phyloP scores from a whole-genome alignment of 2,329 filamentous ascomycete genomes.

The Cadophora sp. region DNA sequence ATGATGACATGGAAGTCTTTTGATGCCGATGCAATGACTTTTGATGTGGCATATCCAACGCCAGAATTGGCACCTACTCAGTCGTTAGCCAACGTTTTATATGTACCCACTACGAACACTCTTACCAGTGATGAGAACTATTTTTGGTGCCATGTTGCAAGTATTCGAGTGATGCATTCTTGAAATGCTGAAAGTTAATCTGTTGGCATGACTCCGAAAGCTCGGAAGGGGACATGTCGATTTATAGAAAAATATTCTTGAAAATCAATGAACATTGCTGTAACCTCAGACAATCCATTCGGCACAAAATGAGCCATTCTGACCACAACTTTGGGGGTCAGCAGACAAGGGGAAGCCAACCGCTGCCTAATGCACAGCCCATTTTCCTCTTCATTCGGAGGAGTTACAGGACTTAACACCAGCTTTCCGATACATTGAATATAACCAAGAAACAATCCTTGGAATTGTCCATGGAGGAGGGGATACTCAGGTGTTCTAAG shows the following conservation, averaged over 20 bases:
- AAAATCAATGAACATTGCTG: too few relatives aligned
- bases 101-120: neutral
- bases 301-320: neutral
- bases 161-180: neutral
- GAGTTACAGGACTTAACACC: neutral
- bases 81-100: neutral
- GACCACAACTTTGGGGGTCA: neutral
- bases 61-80: neutral
- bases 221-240: neutral
- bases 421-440: too few relatives aligned
- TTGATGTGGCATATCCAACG: conserved; percentile 3
- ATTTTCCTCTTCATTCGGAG: neutral
- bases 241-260: neutral
- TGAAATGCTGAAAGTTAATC: neutral
- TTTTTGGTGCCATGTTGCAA: neutral
- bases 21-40: conserved; percentile 1
- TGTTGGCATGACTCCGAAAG: neutral
- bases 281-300: too few relatives aligned
- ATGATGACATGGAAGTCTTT: conserved; percentile 4
- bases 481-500: too few relatives aligned
- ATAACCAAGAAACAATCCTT: too few relatives aligned
- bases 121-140: neutral
- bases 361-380: neutral
- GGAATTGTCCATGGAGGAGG: neutral
- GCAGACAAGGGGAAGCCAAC: neutral